Evolutionary conservation across 1,139 yeast species (phyloP), one percentile per base, ranked within the genome.

Genomic region (Nakaseomyces delphensis): DNA sequence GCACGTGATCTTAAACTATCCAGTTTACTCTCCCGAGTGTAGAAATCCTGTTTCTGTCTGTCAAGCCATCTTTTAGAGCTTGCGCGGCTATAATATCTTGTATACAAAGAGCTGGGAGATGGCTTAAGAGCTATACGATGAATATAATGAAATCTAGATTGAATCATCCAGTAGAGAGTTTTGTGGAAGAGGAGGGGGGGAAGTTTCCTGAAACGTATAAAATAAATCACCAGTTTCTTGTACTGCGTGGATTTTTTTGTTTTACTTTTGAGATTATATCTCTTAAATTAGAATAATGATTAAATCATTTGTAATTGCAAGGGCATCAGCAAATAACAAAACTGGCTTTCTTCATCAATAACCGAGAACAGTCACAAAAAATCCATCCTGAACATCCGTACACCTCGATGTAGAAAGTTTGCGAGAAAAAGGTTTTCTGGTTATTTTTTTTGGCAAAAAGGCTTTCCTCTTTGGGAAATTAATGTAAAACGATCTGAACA

Each of bases 1-100:
- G 98, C 98, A 40, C 98, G 66, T 2, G 96, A 86, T 52, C 80
- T 72, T 52, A 75, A 76, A 46, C 83, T 74, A 40, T 73, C 71
- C 9, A 67, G 65, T 55, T 75, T 78, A 4, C 96, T 87, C 49
- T 79, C 78, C 43, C 73, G 69, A 3, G 86, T 71, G 60, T 70
- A 85, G 36, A 57, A 67, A 60, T 87, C 96, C 18, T 64, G 68
- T 29, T 65, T 62, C 49, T 83, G 93, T 44, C 96, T 71, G 27
- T 74, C 69, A 2, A 86, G 62, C 96, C 97, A 87, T 49, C 79
- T 65, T 28, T 66, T 67, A 0, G 48, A 33, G 11, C 37, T 33
- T 13, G 37, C 37, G 7, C 37, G 15, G 14, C 37, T 33, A 15
- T 33, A 33, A 8, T n/a, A 33, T 18, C 35, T 16, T 7, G 35